Evolutionary conservation across 169 alveolate species (phyloP), one percentile per base, ranked within the genome.

Genomic region (Cryptosporidium tyzzeri): DNA sequence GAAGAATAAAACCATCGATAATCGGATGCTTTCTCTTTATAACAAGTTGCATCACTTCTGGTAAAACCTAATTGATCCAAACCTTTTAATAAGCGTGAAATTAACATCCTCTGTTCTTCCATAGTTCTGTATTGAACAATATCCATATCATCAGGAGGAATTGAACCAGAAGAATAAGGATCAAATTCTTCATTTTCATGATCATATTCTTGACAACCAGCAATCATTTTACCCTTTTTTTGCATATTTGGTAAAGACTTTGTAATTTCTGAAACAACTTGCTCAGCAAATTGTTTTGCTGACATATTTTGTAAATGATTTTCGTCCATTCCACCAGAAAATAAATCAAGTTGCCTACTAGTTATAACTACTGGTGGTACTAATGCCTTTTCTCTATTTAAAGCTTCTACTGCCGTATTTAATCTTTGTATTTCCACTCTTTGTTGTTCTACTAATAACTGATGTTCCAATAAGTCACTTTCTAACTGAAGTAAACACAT

Each of bases 1-100:
- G 89, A 69, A 12, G 89, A 80, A 41, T 80, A 80, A 65, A 80
- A 80, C 89, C 89, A 80, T 65, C 89, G 62, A 48, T 80, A 80
- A 62, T 80, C 89, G 1, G 89, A 80, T 0, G 89, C 89, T n/a
- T 26, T 80, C 39, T 80, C 89, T 45, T 80, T 80, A 29, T 80
- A 80, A 44, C 89, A 80, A 0, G 73, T 65, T 41, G 89, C 89
- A 33, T 80, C 89, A 62, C 89, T 80, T 48, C 89, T 80, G 6
- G 89, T 65, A 48, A 80, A 80, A 4, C 89, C 89, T 16, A 80
- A 29, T 53, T 80, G 89, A 44, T 80, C 89, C 70, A 80, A 16
- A n/a, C 89, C 89, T 26, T 80, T 80, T 12, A 80, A 31, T 21
- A 80, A 48, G 35, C 62, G 69, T 6, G 89, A 80, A 61, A 80